A percentile compares a stretch with the other conserved stretches of the same genome.
phyloP scores from a whole-genome alignment of 176 grass and related monocot genomes.

The Bothriochloa decipiens region DNA sequence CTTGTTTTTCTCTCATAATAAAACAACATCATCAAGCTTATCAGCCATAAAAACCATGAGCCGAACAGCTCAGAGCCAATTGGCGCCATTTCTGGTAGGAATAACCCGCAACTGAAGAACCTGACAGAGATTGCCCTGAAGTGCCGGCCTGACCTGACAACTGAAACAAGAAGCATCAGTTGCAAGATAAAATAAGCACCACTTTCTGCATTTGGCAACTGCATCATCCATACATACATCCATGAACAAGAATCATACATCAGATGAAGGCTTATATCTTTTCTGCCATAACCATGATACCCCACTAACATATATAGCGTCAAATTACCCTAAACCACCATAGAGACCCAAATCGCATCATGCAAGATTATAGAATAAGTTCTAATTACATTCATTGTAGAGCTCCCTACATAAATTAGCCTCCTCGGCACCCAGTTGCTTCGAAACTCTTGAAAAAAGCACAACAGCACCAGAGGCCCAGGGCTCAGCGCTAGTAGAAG shows the following conservation, averaged over 20 bases:
- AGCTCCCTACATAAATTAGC: slow-evolving; percentile 29
- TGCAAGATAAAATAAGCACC: neutral
- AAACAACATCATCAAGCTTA: no score
- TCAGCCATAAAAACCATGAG: no score
- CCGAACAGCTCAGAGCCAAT: neutral
- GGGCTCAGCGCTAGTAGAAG: slow-evolving; percentile 32
- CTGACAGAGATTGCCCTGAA: neutral
- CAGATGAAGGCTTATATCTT: neutral
- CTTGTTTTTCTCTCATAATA: no score
- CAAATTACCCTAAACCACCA: neutral
- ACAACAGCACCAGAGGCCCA: neutral
- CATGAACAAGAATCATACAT: neutral
- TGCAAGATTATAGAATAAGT: slow-evolving; percentile 1
- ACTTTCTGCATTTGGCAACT: neutral
- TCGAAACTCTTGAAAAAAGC: neutral
- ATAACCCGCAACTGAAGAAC: neutral
- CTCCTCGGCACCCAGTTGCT: slow-evolving; percentile 27
- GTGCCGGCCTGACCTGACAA: neutral
- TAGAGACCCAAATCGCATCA: neutral
- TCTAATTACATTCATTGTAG: slow-evolving; percentile 38
- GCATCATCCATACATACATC: neutral
- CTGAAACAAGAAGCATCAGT: neutral
- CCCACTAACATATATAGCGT: no score
- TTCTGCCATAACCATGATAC: neutral
- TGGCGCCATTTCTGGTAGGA: neutral